phyloP scores from a whole-genome alignment of 1,284 basidiomycete genomes.

The Phellopilus nigrolimitatus region DNA sequence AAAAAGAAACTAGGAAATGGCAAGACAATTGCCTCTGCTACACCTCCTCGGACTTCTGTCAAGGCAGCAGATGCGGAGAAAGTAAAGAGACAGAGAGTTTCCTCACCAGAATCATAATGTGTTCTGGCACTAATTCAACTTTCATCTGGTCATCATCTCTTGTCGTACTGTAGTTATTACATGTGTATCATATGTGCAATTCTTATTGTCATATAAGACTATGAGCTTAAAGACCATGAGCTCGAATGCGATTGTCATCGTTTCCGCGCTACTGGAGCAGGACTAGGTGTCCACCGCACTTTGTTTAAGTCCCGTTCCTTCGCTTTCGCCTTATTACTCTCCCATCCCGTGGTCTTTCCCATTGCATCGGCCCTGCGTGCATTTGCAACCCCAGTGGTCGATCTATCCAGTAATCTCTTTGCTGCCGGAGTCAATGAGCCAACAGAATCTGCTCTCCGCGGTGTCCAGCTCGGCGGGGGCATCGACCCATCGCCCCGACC shows the following conservation, averaged over 20 bases:
- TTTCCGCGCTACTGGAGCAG: conserved; percentile 36
- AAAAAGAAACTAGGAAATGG: conserved; percentile 48
- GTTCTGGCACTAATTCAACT: neutral
- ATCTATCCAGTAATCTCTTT: conserved; percentile 65
- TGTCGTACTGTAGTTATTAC: conserved; percentile 1
- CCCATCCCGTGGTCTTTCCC: conserved; percentile 60
- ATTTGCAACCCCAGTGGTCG: conserved; percentile 56
- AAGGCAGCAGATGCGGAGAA: conserved; percentile 41
- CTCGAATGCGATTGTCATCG: conserved; percentile 23
- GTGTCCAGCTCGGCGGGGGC: conserved; percentile 70
- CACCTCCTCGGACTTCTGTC: conserved; percentile 7
- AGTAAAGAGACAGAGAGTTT: conserved; percentile 23
- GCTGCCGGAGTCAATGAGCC: conserved; percentile 82
- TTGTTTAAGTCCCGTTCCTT: conserved; percentile 57
- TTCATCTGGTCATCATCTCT: neutral
- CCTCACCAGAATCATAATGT: conserved; percentile 3
- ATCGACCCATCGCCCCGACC: conserved; percentile 41
- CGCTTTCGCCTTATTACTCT: conserved; percentile 32
- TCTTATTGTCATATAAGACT: conserved; percentile 17
- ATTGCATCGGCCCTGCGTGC: conserved; percentile 64
- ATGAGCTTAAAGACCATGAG: conserved; percentile 4
- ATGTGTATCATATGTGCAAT: neutral
- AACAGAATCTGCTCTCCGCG: conserved; percentile 54
- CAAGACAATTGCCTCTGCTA: conserved; percentile 19
- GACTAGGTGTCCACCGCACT: conserved; percentile 80